phyloP scores from a whole-genome alignment of 495 filamentous ascomycete species.

The Tuber borchii region DNA sequence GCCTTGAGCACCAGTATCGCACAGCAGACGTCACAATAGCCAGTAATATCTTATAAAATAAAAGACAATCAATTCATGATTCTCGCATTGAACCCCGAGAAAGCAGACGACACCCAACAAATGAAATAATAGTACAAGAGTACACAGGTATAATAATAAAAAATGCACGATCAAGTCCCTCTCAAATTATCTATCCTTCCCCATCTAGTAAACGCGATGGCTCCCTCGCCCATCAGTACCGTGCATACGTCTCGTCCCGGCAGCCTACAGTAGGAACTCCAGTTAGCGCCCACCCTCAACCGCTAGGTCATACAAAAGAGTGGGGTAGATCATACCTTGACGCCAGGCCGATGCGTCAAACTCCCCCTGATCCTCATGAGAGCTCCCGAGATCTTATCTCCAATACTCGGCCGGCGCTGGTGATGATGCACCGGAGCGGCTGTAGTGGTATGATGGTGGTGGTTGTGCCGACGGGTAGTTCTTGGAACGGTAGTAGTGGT shows the following conservation, averaged over 20 bases:
- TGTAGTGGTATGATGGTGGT: slow-evolving; percentile 23
- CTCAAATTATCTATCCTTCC: not conserved
- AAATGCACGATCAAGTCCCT: not conserved
- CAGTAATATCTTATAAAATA: too few relatives aligned
- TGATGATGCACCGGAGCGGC: slow-evolving; percentile 50
- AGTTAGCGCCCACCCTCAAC: not conserved
- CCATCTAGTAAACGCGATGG: slow-evolving; percentile 36
- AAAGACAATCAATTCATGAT: too few relatives aligned
- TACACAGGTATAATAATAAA: too few relatives aligned
- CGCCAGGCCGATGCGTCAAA: slow-evolving; percentile 55
- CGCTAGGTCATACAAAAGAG: slow-evolving; percentile 8
- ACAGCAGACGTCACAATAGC: too few relatives aligned
- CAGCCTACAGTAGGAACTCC: slow-evolving; percentile 49
- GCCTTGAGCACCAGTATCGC: too few relatives aligned
- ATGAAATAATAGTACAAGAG: too few relatives aligned
- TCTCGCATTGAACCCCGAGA: too few relatives aligned
- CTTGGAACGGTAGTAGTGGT: slow-evolving; percentile 43
- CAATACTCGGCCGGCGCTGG: slow-evolving; percentile 52
- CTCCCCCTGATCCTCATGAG: slow-evolving; percentile 60
- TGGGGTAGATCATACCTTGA: slow-evolving; percentile 50
- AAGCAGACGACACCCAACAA: too few relatives aligned
- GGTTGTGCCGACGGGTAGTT: slow-evolving; percentile 25
- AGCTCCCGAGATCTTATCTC: slow-evolving; percentile 65
- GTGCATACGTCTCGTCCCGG: slow-evolving; percentile 63
- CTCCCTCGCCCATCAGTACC: slow-evolving; percentile 61